Evolutionary conservation across 345 rosid species (phyloP), one percentile per base, ranked within the genome.

Genomic region (Populus euphratica): DNA sequence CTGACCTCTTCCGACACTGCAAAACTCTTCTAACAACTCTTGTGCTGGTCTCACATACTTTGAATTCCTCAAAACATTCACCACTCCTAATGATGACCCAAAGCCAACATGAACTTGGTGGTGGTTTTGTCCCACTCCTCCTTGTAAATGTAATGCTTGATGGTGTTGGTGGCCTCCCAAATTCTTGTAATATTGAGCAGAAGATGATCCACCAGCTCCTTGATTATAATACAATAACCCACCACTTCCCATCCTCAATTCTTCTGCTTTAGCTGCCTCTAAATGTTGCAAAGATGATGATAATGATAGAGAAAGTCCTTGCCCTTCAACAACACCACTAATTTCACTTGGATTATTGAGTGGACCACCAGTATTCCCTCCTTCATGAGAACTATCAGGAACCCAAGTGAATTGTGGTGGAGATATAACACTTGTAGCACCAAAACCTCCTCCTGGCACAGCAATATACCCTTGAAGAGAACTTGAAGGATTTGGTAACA

Each of bases 1-100:
- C 68, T 82, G 87, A 7, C 96, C 96, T 79, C 92, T 90, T 41
- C 99, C 98, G 43, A 96, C 98, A 50, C 94, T 96, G 66, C 99
- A 96, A 79, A 93, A 92, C 76, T 96, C 99, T 77, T 93, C 98
- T 75, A 96, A 76, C 88, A 96, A 82, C 76, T 96, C 98, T 77
- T 91, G 96, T 6, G 94, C 96, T 0, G 97, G 86, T 78, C 82
- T 92, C 0, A 88, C 89, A 74, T 91, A 93, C 86, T 88, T 91
- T 4, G 99, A 96, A 78, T 78, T 88, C 76, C 99, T 90, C 62
- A 93, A 81, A 63, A 89, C 86, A 76, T 90, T 92, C 64, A 91
- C 84, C 14, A 81, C 86, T 74, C 90, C 91, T 12, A 86, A 68
- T n/a, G 94, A 87, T 56, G 97, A 83, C 14, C 91, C 91, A 67